These are phyloP conservation scores for Fusarium buxicola DNA, from an alignment of 2,329 filamentous ascomycete species.

Conservation along the genomic window DNA sequence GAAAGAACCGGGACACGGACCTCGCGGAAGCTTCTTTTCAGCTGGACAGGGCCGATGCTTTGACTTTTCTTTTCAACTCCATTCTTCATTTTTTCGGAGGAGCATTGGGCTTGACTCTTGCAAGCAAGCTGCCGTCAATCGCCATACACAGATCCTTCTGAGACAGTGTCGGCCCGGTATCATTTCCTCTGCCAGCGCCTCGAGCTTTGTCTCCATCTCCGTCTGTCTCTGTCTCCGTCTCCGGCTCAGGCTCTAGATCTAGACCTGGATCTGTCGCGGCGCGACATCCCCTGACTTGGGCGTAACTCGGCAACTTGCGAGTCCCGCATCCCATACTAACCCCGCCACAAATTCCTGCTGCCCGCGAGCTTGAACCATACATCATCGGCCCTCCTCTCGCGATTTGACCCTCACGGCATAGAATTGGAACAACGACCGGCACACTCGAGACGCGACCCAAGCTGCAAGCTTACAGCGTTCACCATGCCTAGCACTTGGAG, in stretches of 20 bases:
- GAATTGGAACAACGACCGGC: not conserved
- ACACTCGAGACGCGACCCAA: not conserved
- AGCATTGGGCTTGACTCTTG: constrained; percentile 14
- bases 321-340: constrained; percentile 1
- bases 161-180: constrained; percentile 28
- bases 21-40: constrained; percentile 9
- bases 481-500: constrained; percentile 46
- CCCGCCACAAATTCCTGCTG: not conserved
- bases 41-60: not conserved
- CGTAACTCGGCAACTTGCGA: constrained; percentile 16
- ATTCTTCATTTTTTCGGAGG: constrained; percentile 4
- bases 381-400: not conserved
- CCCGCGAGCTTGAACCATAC: not conserved
- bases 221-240: too few species aligned
- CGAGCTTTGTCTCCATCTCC: constrained; percentile 12
- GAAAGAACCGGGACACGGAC: constrained; percentile 28
- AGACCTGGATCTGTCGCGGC: constrained; percentile 28
- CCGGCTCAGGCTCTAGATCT: constrained; percentile 10
- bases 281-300: constrained; percentile 21
- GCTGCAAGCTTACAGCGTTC: constrained; percentile 16
- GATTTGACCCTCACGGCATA: not conserved
- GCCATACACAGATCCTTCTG: constrained; percentile 28
- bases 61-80: constrained; percentile 5
- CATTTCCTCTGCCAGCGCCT: constrained; percentile 1
- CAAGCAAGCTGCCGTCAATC: constrained; percentile 35